phyloP scores from a whole-genome alignment of 768 basidiomycete species.

The Tephrocybe sp. region DNA sequence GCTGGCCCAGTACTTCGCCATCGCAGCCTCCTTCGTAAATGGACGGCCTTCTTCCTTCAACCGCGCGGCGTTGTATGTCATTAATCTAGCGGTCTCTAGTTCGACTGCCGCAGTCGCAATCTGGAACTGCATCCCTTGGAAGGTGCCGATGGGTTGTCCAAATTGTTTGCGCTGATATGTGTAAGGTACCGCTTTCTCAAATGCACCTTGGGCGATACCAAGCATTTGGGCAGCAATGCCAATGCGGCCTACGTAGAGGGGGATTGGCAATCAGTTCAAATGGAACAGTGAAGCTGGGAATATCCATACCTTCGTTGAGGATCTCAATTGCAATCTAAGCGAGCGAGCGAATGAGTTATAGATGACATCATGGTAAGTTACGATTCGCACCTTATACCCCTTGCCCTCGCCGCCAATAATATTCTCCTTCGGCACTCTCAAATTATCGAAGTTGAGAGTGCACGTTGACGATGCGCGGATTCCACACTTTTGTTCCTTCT shows the following conservation, averaged over 20 bases:
- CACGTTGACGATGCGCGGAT: slow-evolving; percentile 97
- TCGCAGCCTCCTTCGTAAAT: slow-evolving; percentile 94
- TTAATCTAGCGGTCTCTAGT: slow-evolving; percentile 83
- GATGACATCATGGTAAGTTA: not conserved
- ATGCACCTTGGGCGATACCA: slow-evolving; percentile 95
- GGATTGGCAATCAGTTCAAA: not conserved
- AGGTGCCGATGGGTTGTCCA: slow-evolving; percentile 88
- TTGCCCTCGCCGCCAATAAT: slow-evolving; percentile 89
- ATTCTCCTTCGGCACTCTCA: slow-evolving; percentile 81
- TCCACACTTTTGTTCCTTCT: slow-evolving; percentile 98
- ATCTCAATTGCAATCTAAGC: slow-evolving; percentile 89
- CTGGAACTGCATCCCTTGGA: slow-evolving; percentile 96
- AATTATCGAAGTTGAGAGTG: slow-evolving; percentile 90
- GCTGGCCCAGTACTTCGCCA: slow-evolving; percentile 95
- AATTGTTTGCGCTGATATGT: slow-evolving; percentile 95
- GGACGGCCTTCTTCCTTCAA: slow-evolving; percentile 85
- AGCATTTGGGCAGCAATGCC: slow-evolving; percentile 99
- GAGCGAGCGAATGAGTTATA: not conserved
- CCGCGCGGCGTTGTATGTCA: slow-evolving; percentile 96
- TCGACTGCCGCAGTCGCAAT: slow-evolving; percentile 88
- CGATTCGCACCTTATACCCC: slow-evolving; percentile 72
- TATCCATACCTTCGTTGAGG: slow-evolving; percentile 76
- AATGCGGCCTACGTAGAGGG: slow-evolving; percentile 49
- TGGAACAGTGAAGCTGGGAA: not conserved
- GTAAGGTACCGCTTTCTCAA: slow-evolving; percentile 93